Evolutionary conservation across 768 basidiomycete genomes (phyloP).

Genomic region (Suillus luteus): DNA sequence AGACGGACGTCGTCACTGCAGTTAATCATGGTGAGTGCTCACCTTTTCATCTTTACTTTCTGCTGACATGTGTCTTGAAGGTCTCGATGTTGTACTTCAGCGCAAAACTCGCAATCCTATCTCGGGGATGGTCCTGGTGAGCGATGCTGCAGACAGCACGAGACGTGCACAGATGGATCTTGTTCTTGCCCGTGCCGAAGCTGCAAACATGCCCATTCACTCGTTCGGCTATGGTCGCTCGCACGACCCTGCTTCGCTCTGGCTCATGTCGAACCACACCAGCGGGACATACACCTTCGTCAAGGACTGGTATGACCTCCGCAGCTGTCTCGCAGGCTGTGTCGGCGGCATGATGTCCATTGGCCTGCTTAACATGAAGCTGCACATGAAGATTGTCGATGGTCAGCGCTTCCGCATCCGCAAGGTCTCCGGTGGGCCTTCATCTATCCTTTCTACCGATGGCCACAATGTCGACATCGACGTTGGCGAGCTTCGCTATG

Average conservation of each 20-base stretch:
- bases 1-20: slow-evolving; percentile 97
- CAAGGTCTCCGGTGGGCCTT: slow-evolving; percentile 90
- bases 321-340: slow-evolving; percentile 89
- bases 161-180: slow-evolving; percentile 97
- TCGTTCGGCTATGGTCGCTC: slow-evolving; percentile 96
- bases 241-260: slow-evolving; percentile 95
- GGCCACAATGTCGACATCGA: slow-evolving; percentile 96
- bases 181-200: slow-evolving; percentile 94
- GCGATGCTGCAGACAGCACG: slow-evolving; percentile 90
- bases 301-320: slow-evolving; percentile 96
- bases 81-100: slow-evolving; percentile 92
- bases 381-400: slow-evolving; percentile 94
- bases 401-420: slow-evolving; percentile 88
- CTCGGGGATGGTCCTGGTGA: slow-evolving; percentile 90
- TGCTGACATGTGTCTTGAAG: slow-evolving; percentile 38
- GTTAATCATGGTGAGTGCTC: slow-evolving; percentile 81
- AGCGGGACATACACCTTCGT: slow-evolving; percentile 97
- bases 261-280: slow-evolving; percentile 99
- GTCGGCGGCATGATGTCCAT: slow-evolving; percentile 97
- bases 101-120: slow-evolving; percentile 89
- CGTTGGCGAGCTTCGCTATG: slow-evolving; percentile 89
- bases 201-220: slow-evolving; percentile 95
- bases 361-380: slow-evolving; percentile 88
- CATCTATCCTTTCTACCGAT: slow-evolving; percentile 84
- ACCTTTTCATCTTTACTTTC: background rate